Conservation (phyloP, 805 yeast species). For the Ogataea populi-albae region DNA sequence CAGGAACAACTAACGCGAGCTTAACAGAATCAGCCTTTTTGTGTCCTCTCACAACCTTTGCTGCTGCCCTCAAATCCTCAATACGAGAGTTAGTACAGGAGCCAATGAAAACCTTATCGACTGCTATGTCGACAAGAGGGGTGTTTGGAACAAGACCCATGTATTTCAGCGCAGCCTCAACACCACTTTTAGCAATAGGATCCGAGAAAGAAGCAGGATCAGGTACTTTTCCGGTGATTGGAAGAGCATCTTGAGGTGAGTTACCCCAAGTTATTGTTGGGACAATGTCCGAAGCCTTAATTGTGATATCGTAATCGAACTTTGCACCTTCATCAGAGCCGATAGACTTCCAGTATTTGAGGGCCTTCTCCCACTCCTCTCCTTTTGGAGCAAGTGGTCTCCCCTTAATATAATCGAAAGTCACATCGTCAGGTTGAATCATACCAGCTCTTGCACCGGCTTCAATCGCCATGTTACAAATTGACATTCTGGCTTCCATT, state of each 20-base stretch:
- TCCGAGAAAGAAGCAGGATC: constrained; percentile 76
- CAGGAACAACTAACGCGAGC: constrained; percentile 91
- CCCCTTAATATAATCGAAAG: constrained; percentile 86
- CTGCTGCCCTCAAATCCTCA: constrained; percentile 95
- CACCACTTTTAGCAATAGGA: constrained; percentile 74
- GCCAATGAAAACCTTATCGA: constrained; percentile 96
- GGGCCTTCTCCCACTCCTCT: constrained; percentile 92
- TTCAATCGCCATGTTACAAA: constrained; percentile 98
- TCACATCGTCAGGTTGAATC: constrained; percentile 92
- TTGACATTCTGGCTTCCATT: constrained; percentile 99
- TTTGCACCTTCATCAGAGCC: constrained; percentile 86
- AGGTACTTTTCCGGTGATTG: constrained; percentile 87
- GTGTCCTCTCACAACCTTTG: constrained; percentile 86
- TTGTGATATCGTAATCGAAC: constrained; percentile 79
- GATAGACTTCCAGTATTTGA: constrained; percentile 85
- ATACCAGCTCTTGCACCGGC: constrained; percentile 99
- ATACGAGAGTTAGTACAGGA: constrained; percentile 98
- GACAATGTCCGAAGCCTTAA: constrained; percentile 78
- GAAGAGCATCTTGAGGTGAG: constrained; percentile 97
- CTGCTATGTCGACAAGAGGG: constrained; percentile 66
- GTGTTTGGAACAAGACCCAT: constrained; percentile 88
- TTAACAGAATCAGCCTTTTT: constrained; percentile 78
- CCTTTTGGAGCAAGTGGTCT: constrained; percentile 95
- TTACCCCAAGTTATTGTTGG: constrained; percentile 99
- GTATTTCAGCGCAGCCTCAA: constrained; percentile 87